Percentiles rank a stretch among this genome's conserved stretches.
phyloP scores from a whole-genome alignment of 2,329 filamentous ascomycete genomes.

The Trichophyton benhamiae region DNA sequence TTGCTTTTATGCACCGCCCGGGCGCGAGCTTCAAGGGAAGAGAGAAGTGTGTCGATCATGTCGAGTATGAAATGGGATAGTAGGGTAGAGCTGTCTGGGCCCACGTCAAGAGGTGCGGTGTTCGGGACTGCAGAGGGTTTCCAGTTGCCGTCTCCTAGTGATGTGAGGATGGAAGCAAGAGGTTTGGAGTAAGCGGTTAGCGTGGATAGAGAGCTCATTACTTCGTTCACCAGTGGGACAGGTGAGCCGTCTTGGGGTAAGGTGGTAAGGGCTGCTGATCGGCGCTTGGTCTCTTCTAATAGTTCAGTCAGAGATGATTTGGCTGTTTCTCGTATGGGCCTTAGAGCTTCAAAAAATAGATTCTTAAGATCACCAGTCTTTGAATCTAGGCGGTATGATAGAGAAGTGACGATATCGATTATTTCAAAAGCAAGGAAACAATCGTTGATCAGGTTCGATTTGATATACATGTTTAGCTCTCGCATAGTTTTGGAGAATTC shows the following conservation, averaged over 20 bases:
- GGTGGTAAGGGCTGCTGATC: constrained; percentile 50
- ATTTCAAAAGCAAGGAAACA: constrained; percentile 94
- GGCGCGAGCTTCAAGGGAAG: constrained; percentile 61
- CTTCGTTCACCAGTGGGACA: constrained; percentile 65
- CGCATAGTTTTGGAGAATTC: constrained; percentile 77
- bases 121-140: constrained; percentile 48
- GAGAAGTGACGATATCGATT: constrained; percentile 70
- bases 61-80: constrained; percentile 85
- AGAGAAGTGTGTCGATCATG: constrained; percentile 70
- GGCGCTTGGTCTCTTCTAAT: constrained; percentile 68
- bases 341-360: constrained; percentile 69
- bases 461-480: constrained; percentile 83
- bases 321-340: constrained; percentile 82
- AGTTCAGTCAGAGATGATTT: constrained; percentile 74
- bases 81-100: constrained; percentile 75
- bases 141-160: constrained; percentile 89
- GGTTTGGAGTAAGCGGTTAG: constrained; percentile 80
- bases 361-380: constrained; percentile 77
- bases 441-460: constrained; percentile 72
- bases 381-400: constrained; percentile 67
- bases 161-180: constrained; percentile 79
- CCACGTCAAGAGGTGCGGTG: constrained; percentile 68
- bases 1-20: constrained; percentile 63
- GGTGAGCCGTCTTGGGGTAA: constrained; percentile 69
- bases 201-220: constrained; percentile 72